These are phyloP conservation scores for Sporothrix brunneoviolacea DNA, from an alignment of 2,329 filamentous ascomycete genomes.

Conservation along the genomic window DNA sequence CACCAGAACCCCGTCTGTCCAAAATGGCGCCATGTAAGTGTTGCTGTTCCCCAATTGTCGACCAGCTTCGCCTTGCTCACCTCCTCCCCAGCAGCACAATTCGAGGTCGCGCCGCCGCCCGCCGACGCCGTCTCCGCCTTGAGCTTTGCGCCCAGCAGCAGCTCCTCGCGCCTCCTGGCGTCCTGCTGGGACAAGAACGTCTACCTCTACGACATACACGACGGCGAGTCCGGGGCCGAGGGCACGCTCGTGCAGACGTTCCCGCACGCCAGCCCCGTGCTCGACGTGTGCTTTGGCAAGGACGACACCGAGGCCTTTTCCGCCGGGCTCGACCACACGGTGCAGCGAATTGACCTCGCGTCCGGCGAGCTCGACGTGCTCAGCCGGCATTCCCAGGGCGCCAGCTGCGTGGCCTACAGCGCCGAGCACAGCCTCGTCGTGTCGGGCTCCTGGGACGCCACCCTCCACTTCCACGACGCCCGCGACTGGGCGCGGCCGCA, in stretches of 20 bases:
- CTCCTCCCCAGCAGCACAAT: conserved; percentile 28
- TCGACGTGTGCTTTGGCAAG: conserved; percentile 86
- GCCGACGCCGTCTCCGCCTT: conserved; percentile 81
- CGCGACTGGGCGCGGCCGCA: conserved; percentile 27
- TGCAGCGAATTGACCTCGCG: conserved; percentile 66
- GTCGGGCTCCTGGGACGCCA: conserved; percentile 90
- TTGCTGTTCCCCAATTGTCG: background rate
- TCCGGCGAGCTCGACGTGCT: conserved; percentile 67
- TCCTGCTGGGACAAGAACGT: conserved; percentile 92
- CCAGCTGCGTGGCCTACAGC: conserved; percentile 79
- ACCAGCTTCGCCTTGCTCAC: background rate
- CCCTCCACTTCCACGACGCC: conserved; percentile 75
- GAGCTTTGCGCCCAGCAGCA: conserved; percentile 71
- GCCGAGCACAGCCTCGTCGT: conserved; percentile 71
- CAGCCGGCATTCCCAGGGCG: conserved; percentile 71
- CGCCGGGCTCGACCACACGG: conserved; percentile 79
- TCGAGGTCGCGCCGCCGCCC: conserved; percentile 75
- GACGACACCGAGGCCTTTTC: conserved; percentile 79
- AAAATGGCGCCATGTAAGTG: conserved; percentile 18
- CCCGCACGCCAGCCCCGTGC: conserved; percentile 75
- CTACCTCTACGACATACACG: conserved; percentile 74
- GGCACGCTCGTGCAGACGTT: conserved; percentile 65
- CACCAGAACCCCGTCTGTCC: background rate
- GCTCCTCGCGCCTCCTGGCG: conserved; percentile 72
- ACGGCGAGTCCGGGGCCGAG: conserved; percentile 46